Percentiles rank a stretch among this genome's conserved stretches.
Conservation (phyloP, 441 rosid genomes). For the Erysimum cheiri region DNA sequence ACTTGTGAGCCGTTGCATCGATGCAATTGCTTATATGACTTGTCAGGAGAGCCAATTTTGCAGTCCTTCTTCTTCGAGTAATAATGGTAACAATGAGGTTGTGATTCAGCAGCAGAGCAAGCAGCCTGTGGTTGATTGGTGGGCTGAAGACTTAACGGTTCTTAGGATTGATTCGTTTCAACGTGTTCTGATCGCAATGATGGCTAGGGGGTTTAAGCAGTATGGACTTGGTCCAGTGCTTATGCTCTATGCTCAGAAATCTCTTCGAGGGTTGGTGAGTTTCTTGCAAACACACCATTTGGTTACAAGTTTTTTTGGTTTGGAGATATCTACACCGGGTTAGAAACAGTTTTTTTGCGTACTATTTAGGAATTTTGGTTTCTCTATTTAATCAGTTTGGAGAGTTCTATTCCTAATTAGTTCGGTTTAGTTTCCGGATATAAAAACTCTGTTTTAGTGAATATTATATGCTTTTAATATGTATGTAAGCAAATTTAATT, state of each 20-base stretch:
- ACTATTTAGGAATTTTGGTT: too few relatives aligned
- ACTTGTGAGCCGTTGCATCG: constrained; percentile 64
- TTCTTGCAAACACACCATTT: constrained; percentile 30
- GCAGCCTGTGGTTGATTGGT: constrained; percentile 68
- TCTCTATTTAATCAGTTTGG: too few relatives aligned
- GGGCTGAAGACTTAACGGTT: constrained; percentile 73
- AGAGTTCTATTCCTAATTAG: too few relatives aligned
- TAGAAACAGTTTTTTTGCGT: not conserved
- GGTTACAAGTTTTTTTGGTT: not conserved
- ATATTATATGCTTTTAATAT: too few relatives aligned
- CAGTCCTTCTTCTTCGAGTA: constrained; percentile 51
- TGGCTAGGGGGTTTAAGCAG: constrained; percentile 72
- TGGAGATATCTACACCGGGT: not conserved
- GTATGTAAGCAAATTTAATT: too few relatives aligned
- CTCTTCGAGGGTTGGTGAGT: constrained; percentile 96
- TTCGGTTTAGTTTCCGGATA: too few relatives aligned
- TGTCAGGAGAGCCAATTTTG: constrained; percentile 80
- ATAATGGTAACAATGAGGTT: constrained; percentile 49
- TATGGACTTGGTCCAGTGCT: constrained; percentile 71
- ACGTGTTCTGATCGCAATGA: constrained; percentile 63
- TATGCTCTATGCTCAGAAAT: constrained; percentile 94
- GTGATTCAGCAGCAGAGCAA: constrained; percentile 46
- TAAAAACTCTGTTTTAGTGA: too few relatives aligned
- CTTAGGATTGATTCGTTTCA: constrained; percentile 68
- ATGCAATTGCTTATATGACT: constrained; percentile 65